phyloP scores from a whole-genome alignment of 805 yeast genomes.

The Lachancea nothofagi region DNA sequence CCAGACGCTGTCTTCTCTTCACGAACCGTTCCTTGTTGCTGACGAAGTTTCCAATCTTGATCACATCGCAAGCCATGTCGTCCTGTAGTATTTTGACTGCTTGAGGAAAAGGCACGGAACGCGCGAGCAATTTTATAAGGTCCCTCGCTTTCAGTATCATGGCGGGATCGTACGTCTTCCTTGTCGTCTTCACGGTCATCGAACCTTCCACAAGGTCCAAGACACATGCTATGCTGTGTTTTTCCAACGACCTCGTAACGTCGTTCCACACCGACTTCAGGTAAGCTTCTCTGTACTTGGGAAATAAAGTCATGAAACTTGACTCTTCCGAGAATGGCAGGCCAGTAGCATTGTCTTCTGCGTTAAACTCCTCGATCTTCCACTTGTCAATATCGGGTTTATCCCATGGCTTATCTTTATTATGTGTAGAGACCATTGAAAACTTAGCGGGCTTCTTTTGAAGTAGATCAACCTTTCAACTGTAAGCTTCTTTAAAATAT shows the following conservation, averaged over 20 bases:
- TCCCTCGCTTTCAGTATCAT: constrained; percentile 91
- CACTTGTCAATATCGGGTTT: constrained; percentile 92
- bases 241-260: constrained; percentile 72
- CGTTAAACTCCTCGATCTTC: constrained; percentile 80
- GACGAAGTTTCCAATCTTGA: constrained; percentile 87
- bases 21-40: constrained; percentile 89
- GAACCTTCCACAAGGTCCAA: constrained; percentile 92
- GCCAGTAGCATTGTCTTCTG: constrained; percentile 84
- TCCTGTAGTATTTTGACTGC: constrained; percentile 88
- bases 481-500: too few relatives aligned
- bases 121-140: constrained; percentile 83
- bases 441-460: too few relatives aligned
- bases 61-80: constrained; percentile 91
- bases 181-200: constrained; percentile 93
- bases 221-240: constrained; percentile 72
- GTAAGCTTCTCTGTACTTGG: constrained; percentile 92
- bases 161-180: constrained; percentile 94
- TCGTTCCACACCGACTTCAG: constrained; percentile 89
- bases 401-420: constrained; percentile 97
- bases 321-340: constrained; percentile 92
- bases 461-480: too few relatives aligned
- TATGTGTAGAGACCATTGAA: constrained; percentile 83
- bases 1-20: constrained; percentile 91
- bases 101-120: constrained; percentile 96
- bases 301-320: constrained; percentile 89